phyloP scores from a whole-genome alignment of 306 rosid species.

The Sechiopsis laciniata region DNA sequence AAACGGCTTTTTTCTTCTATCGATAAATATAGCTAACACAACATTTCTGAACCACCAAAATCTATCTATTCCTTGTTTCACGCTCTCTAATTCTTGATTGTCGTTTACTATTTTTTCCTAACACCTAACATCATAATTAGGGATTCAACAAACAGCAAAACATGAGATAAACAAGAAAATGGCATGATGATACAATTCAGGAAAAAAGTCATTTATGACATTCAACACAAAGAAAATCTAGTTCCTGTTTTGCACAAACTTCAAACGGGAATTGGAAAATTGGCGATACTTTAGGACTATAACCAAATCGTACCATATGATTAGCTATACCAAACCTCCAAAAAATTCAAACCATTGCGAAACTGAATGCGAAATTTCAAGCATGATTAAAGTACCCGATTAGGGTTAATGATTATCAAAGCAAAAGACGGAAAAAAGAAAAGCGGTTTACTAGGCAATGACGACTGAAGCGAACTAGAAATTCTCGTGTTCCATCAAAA shows the following conservation, averaged over 20 bases:
- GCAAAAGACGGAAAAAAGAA: not conserved
- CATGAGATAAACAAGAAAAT: constrained; percentile 12
- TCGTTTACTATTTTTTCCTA: too few species aligned
- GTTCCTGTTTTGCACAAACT: not conserved
- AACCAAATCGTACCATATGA: not conserved
- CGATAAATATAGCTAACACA: too few species aligned
- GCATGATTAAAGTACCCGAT: not conserved
- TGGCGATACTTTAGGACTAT: not conserved
- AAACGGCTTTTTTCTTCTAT: too few species aligned
- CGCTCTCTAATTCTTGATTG: too few species aligned
- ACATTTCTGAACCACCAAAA: too few species aligned
- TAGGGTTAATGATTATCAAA: not conserved
- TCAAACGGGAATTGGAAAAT: constrained; percentile 15
- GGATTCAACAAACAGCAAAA: not conserved
- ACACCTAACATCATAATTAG: not conserved
- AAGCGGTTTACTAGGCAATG: constrained; percentile 20
- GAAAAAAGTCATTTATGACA: not conserved
- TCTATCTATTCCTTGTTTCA: too few species aligned
- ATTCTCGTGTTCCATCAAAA: constrained; percentile 47
- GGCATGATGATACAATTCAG: not conserved
- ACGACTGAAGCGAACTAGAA: constrained; percentile 55
- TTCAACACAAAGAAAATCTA: constrained; percentile 11
- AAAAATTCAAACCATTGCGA: not conserved
- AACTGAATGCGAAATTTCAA: not conserved
- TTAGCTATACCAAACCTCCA: not conserved